phyloP scores from a whole-genome alignment of 2,329 filamentous ascomycete genomes.

The Colletotrichum sansevieriae region DNA sequence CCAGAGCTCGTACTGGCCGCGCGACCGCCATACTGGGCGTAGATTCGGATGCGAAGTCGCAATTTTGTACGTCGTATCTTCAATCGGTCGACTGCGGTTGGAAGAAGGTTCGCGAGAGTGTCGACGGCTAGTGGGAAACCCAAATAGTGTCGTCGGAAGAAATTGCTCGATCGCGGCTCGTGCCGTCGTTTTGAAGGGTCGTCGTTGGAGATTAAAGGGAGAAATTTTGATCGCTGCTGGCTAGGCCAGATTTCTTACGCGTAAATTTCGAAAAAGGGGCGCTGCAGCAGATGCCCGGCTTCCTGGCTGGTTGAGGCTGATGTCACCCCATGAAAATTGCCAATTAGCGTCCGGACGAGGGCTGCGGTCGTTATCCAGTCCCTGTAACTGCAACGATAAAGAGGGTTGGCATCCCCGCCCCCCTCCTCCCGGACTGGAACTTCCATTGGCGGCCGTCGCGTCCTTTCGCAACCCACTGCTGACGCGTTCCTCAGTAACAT shows the following conservation, averaged over 20 bases:
- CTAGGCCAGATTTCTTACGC: constrained; percentile 35
- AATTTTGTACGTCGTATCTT: neutral
- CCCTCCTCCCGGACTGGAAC: constrained; percentile 17
- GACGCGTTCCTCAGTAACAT: constrained; percentile 10
- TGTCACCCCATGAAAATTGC: constrained; percentile 40
- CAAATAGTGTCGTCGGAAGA: constrained; percentile 27
- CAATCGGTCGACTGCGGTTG: constrained; percentile 18
- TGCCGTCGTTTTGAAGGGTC: constrained; percentile 34
- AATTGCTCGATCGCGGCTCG: constrained; percentile 31
- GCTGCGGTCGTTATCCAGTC: constrained; percentile 26
- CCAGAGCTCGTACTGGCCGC: constrained; percentile 85
- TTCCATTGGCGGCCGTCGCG: constrained; percentile 5
- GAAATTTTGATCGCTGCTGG: constrained; percentile 12
- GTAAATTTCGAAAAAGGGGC: constrained; percentile 41
- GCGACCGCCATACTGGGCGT: constrained; percentile 80
- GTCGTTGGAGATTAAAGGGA: constrained; percentile 26
- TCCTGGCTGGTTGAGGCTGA: constrained; percentile 38
- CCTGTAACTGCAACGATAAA: constrained; percentile 35
- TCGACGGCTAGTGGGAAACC: constrained; percentile 29
- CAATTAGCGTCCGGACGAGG: constrained; percentile 33
- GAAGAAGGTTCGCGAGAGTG: constrained; percentile 23
- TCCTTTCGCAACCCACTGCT: neutral
- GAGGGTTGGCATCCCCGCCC: constrained; percentile 23
- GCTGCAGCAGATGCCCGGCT: constrained; percentile 28
- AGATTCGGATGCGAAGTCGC: constrained; percentile 11